Conservation (phyloP, 78 protist genomes). For the Polysphondylium violaceum region DNA sequence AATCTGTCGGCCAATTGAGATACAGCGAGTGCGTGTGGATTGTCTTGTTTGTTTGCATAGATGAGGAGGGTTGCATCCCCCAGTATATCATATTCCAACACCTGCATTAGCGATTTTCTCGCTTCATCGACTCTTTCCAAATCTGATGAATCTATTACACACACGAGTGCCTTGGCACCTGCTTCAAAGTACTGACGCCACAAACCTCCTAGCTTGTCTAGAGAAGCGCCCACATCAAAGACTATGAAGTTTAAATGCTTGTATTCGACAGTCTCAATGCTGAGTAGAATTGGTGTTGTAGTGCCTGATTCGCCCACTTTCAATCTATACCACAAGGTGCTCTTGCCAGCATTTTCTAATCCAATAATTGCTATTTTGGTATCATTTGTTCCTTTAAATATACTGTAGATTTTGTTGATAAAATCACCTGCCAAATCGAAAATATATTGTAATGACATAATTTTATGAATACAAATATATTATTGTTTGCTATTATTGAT, state of each 20-base stretch:
- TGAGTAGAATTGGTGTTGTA: conserved; percentile 76
- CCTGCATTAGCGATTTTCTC: no score
- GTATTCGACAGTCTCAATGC: conserved; percentile 74
- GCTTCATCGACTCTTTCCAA: conserved; percentile 85
- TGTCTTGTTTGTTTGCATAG: conserved; percentile 38
- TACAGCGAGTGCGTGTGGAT: conserved; percentile 83
- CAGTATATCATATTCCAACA: no score
- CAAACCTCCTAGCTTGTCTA: conserved; percentile 89
- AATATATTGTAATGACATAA: no score
- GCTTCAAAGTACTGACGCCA: conserved; percentile 93
- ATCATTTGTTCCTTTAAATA: no score
- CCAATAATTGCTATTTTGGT: conserved; percentile 94
- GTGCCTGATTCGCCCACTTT: conserved; percentile 82
- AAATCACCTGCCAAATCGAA: no score
- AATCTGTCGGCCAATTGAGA: conserved; percentile 91
- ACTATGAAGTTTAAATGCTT: conserved; percentile 91
- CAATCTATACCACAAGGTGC: conserved; percentile 84
- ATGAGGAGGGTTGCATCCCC: no score
- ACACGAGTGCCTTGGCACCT: conserved; percentile 82
- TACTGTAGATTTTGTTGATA: no score
- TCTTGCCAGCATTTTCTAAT: conserved; percentile 93
- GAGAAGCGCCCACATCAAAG: conserved; percentile 96
- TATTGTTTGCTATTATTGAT: no score
- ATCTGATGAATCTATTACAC: conserved; percentile 90
- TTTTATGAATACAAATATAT: no score